Conservation (phyloP, 2,329 filamentous ascomycete genomes). For the Penicillium sp. region DNA sequence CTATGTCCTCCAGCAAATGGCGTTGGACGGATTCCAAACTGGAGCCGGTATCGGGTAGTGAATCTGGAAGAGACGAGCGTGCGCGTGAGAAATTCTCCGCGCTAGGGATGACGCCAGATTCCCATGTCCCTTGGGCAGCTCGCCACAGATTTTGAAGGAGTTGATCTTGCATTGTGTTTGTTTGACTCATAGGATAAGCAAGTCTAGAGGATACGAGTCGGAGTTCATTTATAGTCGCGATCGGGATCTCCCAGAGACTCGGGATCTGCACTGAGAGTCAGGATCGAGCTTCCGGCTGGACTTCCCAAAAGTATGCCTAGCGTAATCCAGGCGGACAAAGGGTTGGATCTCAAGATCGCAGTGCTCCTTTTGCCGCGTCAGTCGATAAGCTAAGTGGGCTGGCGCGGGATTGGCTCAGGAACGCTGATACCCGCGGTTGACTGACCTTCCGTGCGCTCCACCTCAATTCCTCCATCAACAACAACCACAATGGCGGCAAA, state of each 20-base stretch:
- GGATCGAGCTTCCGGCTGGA: conserved; percentile 12
- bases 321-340: not conserved
- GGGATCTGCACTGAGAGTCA: conserved; percentile 11
- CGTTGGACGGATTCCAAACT: conserved; percentile 32
- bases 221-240: conserved; percentile 5
- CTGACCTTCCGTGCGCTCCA: not conserved
- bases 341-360: not conserved
- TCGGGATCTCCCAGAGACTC: conserved; percentile 10
- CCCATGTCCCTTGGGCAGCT: conserved; percentile 28
- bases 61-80: conserved; percentile 32
- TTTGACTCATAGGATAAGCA: not conserved
- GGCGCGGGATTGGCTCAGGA: not conserved
- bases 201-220: no score
- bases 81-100: conserved; percentile 29
- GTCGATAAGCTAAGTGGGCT: not conserved
- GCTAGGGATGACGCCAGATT: conserved; percentile 33
- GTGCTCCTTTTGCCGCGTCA: not conserved
- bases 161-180: conserved; percentile 16
- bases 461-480: not conserved
- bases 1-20: conserved; percentile 44
- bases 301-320: conserved; percentile 10
- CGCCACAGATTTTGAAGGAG: conserved; percentile 33
- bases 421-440: conserved; percentile 7
- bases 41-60: conserved; percentile 29
- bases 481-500: conserved; percentile 34